These are phyloP conservation scores for Suillus subluteus DNA, from an alignment of 768 basidiomycete species.

Conservation along the genomic window DNA sequence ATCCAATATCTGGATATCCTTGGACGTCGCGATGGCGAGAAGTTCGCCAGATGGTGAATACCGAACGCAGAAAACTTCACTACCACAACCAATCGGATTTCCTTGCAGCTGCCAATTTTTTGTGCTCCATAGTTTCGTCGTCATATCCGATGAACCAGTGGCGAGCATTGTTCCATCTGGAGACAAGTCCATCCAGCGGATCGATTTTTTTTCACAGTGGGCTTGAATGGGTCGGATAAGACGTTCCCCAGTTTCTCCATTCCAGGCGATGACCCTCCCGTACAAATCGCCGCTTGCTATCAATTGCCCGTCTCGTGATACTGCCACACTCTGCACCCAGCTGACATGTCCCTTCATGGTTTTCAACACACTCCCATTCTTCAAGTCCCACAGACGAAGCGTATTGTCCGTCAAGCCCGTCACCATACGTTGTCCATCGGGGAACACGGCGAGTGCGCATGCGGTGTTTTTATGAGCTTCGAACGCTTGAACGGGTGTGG, in stretches of 20 bases:
- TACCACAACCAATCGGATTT: not conserved
- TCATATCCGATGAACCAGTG: not conserved
- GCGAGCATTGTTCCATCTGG: not conserved
- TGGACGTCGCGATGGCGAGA: constrained; percentile 3
- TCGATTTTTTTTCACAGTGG: not conserved
- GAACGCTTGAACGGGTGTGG: not conserved
- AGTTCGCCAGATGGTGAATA: not conserved
- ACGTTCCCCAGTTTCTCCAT: not conserved
- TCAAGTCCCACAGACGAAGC: not conserved
- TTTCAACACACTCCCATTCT: not conserved
- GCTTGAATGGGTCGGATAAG: not conserved
- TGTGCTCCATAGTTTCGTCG: not conserved
- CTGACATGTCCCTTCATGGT: not conserved
- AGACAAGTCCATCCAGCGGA: not conserved
- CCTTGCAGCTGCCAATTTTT: not conserved
- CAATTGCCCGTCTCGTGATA: not conserved
- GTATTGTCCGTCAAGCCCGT: not conserved
- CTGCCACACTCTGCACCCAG: not conserved
- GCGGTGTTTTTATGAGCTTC: not conserved
- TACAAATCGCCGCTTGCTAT: not conserved
- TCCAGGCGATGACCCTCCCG: not conserved
- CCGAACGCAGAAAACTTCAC: not conserved
- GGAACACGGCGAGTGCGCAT: not conserved
- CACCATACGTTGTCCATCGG: not conserved
- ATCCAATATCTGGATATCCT: not conserved